phyloP scores from a whole-genome alignment of 176 grass and related monocot species.

The Oryza meridionalis region DNA sequence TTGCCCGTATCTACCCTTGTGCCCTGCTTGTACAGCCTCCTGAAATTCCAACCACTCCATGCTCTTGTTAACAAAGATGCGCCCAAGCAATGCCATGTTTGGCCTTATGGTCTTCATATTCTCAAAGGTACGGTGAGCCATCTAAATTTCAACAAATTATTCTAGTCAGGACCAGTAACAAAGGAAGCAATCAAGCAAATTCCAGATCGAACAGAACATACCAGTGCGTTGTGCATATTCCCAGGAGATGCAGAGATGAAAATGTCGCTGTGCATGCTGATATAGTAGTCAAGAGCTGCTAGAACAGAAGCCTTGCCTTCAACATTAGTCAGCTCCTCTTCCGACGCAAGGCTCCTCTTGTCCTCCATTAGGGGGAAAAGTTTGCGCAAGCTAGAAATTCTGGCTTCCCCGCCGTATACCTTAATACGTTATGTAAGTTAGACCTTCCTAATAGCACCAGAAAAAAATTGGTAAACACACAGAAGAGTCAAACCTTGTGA shows the following conservation, averaged over 20 bases:
- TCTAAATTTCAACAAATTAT: conserved; percentile 40
- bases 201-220: conserved; percentile 30
- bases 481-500: conserved; percentile 66
- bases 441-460: not conserved
- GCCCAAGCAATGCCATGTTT: conserved; percentile 90
- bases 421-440: conserved; percentile 41
- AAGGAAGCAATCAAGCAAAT: not conserved
- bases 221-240: conserved; percentile 97
- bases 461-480: not conserved
- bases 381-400: conserved; percentile 73
- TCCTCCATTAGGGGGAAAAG: conserved; percentile 86
- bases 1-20: conserved; percentile 80
- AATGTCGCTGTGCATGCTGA: conserved; percentile 77
- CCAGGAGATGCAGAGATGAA: conserved; percentile 93
- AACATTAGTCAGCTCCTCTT: conserved; percentile 63
- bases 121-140: conserved; percentile 78
- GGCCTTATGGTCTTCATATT: conserved; percentile 88
- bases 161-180: not conserved
- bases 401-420: conserved; percentile 85
- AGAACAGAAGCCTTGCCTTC: conserved; percentile 92
- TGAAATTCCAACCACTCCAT: conserved; percentile 79
- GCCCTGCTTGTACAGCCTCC: conserved; percentile 64
- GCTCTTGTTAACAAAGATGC: conserved; percentile 82
- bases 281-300: conserved; percentile 84
- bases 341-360: conserved; percentile 79